Conservation (phyloP, 768 basidiomycete species). For the Suillus alpinus region DNA sequence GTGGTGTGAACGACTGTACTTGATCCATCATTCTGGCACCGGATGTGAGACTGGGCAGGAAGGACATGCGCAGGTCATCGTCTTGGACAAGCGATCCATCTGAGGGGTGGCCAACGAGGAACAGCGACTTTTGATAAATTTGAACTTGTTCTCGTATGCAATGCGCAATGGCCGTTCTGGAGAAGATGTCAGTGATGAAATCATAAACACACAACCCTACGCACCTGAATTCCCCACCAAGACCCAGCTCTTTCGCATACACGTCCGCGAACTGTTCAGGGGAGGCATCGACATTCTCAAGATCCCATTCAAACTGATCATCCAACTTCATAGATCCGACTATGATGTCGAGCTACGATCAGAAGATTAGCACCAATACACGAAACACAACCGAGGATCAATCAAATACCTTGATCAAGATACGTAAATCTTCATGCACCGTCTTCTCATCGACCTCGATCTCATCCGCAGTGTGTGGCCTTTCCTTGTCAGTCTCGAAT, state of each 20-base stretch:
- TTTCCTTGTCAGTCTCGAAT: slow-evolving; percentile 35
- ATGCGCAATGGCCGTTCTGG: slow-evolving; percentile 93
- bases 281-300: slow-evolving; percentile 72
- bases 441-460: slow-evolving; percentile 62
- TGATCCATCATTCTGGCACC: slow-evolving; percentile 76
- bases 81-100: slow-evolving; percentile 79
- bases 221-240: slow-evolving; percentile 90
- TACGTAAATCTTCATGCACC: slow-evolving; percentile 83
- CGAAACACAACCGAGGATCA: slow-evolving; percentile 20
- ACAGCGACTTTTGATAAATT: slow-evolving; percentile 86
- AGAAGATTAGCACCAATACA: not conserved
- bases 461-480: slow-evolving; percentile 55
- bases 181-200: slow-evolving; percentile 11
- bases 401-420: slow-evolving; percentile 75
- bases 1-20: slow-evolving; percentile 78
- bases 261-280: slow-evolving; percentile 92
- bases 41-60: slow-evolving; percentile 76
- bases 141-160: slow-evolving; percentile 95
- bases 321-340: slow-evolving; percentile 90
- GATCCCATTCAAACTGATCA: slow-evolving; percentile 98
- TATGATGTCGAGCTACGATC: slow-evolving; percentile 83
- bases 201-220: slow-evolving; percentile 23
- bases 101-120: slow-evolving; percentile 83
- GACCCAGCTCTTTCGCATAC: slow-evolving; percentile 82
- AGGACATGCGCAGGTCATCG: slow-evolving; percentile 87